These are phyloP conservation scores for Vigna unguiculata DNA, from an alignment of 306 rosid genomes.

Conservation along the genomic window DNA sequence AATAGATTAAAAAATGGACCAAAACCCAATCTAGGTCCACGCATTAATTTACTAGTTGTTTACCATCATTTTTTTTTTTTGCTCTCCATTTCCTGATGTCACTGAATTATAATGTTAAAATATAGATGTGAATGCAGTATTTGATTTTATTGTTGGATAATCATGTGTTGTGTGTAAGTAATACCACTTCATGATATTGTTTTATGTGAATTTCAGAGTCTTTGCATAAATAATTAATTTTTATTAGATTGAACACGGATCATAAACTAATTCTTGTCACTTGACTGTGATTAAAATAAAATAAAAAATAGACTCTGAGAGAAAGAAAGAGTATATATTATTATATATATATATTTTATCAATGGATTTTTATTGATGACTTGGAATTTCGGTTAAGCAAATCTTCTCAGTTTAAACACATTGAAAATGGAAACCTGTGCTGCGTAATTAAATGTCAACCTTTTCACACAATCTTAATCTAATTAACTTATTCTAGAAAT, in stretches of 20 bases:
- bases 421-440: neutral
- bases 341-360: neutral
- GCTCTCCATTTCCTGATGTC: neutral
- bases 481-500: no score
- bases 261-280: neutral
- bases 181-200: neutral
- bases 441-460: constrained; percentile 8
- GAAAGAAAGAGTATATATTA: neutral
- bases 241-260: neutral
- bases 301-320: neutral
- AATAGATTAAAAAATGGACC: constrained; percentile 10
- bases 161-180: neutral
- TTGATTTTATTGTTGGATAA: neutral
- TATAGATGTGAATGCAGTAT: neutral
- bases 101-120: neutral
- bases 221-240: neutral
- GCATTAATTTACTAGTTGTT: constrained; percentile 3
- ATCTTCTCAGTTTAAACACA: neutral
- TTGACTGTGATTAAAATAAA: neutral
- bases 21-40: constrained; percentile 13
- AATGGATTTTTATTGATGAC: constrained; percentile 8
- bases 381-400: neutral
- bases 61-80: neutral
- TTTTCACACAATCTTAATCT: neutral
- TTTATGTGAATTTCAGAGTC: neutral